Percentiles rank a stretch among this genome's conserved stretches.
Conservation (phyloP, 2,329 filamentous ascomycete species). For the Domatiomyces catenatus region DNA sequence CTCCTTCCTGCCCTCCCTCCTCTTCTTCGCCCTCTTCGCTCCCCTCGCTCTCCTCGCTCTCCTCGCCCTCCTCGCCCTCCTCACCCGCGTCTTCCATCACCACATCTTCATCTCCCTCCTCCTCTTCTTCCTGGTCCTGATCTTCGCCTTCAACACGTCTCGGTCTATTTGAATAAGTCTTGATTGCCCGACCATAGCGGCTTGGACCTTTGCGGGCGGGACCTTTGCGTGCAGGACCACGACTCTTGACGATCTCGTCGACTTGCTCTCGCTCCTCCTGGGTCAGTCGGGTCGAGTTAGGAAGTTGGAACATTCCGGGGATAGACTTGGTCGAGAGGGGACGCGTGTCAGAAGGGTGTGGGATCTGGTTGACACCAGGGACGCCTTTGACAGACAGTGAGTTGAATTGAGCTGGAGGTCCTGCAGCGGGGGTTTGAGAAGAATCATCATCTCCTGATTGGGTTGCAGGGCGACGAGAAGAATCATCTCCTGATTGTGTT, state of each 20-base stretch:
- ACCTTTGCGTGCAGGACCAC: neutral
- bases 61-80: no score
- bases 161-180: neutral
- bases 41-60: no score
- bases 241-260: neutral
- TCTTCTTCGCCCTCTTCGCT: no score
- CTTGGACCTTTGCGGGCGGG: no score
- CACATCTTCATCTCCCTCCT: neutral
- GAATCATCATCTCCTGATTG: neutral
- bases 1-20: neutral
- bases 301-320: neutral
- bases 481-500: no score
- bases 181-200: no score
- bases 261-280: neutral
- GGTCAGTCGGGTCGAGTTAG: neutral
- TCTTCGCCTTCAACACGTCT: neutral
- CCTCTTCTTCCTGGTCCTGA: neutral
- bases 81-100: no score
- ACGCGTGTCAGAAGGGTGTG: neutral
- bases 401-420: neutral
- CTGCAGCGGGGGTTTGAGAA: neutral
- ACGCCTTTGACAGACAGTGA: neutral
- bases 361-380: neutral
- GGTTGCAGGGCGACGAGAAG: no score
- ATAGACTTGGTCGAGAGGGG: neutral